A percentile compares a stretch with the other conserved stretches of the same genome.
These are phyloP conservation scores for Ascochyta lentis DNA, from an alignment of 2,329 filamentous ascomycete species.

Conservation along the genomic window DNA sequence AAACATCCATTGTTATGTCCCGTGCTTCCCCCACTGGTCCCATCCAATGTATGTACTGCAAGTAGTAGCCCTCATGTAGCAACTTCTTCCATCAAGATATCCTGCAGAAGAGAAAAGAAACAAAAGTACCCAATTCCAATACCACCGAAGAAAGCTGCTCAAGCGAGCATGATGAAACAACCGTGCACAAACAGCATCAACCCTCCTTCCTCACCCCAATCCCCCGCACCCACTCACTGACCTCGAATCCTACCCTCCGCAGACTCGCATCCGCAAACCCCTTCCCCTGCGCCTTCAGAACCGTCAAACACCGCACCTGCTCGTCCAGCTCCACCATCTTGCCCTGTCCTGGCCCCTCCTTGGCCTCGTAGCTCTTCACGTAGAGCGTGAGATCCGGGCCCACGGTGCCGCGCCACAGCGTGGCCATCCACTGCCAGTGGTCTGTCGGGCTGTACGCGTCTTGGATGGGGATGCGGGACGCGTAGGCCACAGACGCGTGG, in stretches of 20 bases:
- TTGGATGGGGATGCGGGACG: conserved; percentile 73
- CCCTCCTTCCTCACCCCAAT: conserved; percentile 18
- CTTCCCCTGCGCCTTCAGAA: conserved; percentile 41
- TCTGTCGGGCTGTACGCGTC: conserved; percentile 83
- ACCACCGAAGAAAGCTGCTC: too few relatives aligned
- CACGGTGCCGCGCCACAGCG: conserved; percentile 85
- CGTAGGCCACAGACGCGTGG: conserved; percentile 76
- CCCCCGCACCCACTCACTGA: conserved; percentile 75
- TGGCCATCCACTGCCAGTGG: conserved; percentile 98
- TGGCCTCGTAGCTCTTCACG: conserved; percentile 52
- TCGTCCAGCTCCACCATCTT: conserved; percentile 54
- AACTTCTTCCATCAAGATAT: background rate
- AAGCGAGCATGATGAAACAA: too few relatives aligned
- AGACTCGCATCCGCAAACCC: conserved; percentile 60
- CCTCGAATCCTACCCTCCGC: conserved; percentile 82
- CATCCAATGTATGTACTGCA: conserved; percentile 1
- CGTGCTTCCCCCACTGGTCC: too few relatives aligned
- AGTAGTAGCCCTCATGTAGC: conserved; percentile 1
- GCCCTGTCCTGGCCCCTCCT: conserved; percentile 36
- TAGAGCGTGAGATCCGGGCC: conserved; percentile 82
- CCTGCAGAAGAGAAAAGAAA: conserved; percentile 1
- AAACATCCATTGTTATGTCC: too few relatives aligned
- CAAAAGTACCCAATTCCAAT: too few relatives aligned
- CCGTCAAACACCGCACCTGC: conserved; percentile 49
- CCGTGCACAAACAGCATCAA: background rate